Evolutionary conservation across 2,329 filamentous ascomycete species (phyloP).

Genomic region (Hypoxylon sp.): DNA sequence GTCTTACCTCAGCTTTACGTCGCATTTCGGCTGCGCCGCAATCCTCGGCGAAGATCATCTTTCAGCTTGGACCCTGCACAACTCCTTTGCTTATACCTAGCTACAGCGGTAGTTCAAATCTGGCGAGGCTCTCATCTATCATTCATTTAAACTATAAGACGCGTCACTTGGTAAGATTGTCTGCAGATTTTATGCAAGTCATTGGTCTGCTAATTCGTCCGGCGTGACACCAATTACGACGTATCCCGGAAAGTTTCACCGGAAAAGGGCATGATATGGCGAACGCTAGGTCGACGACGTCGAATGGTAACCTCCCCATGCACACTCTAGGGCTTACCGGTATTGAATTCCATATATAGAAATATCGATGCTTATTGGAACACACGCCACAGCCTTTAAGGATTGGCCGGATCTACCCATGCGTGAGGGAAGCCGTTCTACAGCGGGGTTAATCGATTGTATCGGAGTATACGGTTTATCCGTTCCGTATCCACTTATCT

Average conservation of each 20-base stretch:
- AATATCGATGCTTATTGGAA: not conserved
- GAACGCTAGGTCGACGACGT: not conserved
- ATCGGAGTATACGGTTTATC: no score
- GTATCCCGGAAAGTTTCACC: not conserved
- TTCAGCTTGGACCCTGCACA: not conserved
- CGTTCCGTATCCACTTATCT: no score
- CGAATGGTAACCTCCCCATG: not conserved
- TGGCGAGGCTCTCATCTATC: not conserved
- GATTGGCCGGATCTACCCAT: not conserved
- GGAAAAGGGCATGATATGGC: not conserved
- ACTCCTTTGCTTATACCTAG: not conserved
- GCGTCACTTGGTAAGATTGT: not conserved
- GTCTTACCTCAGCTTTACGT: not conserved
- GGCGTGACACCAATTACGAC: not conserved
- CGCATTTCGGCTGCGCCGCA: not conserved
- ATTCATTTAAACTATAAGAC: not conserved
- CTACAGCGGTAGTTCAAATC: not conserved
- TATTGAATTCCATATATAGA: not conserved
- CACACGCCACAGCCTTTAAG: not conserved
- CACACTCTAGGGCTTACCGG: not conserved
- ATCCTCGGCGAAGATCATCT: not conserved
- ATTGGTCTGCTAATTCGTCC: not conserved
- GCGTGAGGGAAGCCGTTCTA: not conserved
- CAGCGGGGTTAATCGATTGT: not conserved
- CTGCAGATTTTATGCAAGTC: not conserved